Base-by-base conservation (phyloP, 1,139 yeast species). In the Casaregolazyma lundiana region DNA sequence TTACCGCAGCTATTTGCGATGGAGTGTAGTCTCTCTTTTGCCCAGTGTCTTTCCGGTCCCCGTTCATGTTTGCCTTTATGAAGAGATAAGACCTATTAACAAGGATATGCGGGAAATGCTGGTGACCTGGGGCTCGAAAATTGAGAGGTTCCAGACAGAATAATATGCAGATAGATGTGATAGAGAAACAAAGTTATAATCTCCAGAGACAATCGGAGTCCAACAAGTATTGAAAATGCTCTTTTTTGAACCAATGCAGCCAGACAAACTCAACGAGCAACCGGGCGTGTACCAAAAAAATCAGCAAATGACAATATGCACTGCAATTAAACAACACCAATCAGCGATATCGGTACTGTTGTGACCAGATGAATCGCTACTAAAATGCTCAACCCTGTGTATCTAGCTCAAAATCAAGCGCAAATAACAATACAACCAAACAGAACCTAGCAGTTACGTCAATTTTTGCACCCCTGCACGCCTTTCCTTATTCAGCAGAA, bases 1-100 rank as follows among this genome's bases (percentile, higher is more conserved):
- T 57, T 36, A 71, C 76, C 2, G 73, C 71, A 6, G 63, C 66
- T 38, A 61, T 65, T 52, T 71, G 75, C n/a, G 72, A 73, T 5
- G 65, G 59, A 2, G 75, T 71, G 52, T 64, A 70, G 15, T 57
- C 62, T 11, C 70, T 26, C 15, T 26, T 26, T 26, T 26, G 32
- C 11, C 32, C 32, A 26, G 4, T 64, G 48, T 64, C 70, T 13
- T 53, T 54, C 37, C 66, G 47, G 40, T 53, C 53, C 17, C 55
- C 30, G 6, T 62, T 55, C 30, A 59, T 52, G 61, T 50, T 32
- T 57, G 34, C 36, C 44, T 44, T 18, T 52, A 47, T n/a, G n/a
- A n/a, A n/a, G n/a, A n/a, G n/a, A n/a, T 3, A 24, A 2, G 4
- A 24, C 29, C 29, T 9, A 24, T 24, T 24, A 24, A 9, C 29